Evolutionary conservation across 768 basidiomycete genomes (phyloP).

Genomic region (Cubamyces sp.): DNA sequence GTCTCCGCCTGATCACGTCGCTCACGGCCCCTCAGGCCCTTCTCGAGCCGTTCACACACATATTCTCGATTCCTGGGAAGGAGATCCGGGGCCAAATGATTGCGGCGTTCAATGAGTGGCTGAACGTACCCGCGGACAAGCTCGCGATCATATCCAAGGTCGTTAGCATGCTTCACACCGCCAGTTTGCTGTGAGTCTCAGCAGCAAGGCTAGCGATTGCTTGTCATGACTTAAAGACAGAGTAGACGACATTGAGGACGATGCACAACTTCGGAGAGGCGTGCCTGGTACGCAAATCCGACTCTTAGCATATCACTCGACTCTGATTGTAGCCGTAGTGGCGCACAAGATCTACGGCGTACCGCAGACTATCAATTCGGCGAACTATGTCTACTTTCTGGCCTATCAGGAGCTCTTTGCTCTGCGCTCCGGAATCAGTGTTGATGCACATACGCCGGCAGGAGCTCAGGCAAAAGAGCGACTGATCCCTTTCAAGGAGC

Average conservation of each 20-base stretch:
- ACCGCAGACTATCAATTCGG: conserved; percentile 96
- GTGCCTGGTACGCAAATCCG: conserved; percentile 59
- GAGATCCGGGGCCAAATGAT: conserved; percentile 88
- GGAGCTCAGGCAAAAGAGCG: conserved; percentile 19
- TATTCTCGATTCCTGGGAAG: conserved; percentile 85
- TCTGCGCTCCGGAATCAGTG: conserved; percentile 42
- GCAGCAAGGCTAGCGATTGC: not conserved
- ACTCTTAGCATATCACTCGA: not conserved
- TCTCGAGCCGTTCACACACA: conserved; percentile 88
- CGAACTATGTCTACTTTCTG: conserved; percentile 96
- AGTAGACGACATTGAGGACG: conserved; percentile 94
- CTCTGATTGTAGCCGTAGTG: conserved; percentile 46
- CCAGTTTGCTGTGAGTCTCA: conserved; percentile 80
- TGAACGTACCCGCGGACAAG: conserved; percentile 75
- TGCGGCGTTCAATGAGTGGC: conserved; percentile 93
- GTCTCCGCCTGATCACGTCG: not conserved
- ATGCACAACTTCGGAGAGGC: conserved; percentile 84
- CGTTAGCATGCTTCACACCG: conserved; percentile 93
- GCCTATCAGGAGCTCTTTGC: conserved; percentile 85
- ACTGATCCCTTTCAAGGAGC: conserved; percentile 44
- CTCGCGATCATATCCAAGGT: conserved; percentile 76
- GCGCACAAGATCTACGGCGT: conserved; percentile 96
- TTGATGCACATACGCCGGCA: not conserved
- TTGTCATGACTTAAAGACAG: conserved; percentile 44
- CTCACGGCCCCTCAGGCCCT: conserved; percentile 45